Base-by-base conservation (phyloP, 306 rosid species). In the Malus sieversii region DNA sequence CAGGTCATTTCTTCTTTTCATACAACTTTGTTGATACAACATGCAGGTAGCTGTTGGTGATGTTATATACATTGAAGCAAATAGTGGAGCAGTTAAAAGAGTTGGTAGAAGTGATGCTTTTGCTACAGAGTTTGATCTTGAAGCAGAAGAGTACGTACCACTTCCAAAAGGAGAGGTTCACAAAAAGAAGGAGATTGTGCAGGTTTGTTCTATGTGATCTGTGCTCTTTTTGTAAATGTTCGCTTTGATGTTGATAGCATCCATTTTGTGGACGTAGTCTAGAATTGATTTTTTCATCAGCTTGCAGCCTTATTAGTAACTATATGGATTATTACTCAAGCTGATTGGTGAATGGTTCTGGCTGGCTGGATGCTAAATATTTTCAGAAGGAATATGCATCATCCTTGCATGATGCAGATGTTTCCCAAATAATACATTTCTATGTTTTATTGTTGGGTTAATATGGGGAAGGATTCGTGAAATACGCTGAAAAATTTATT, bases 131-230 rank as follows among this genome's bases (percentile, higher is more conserved):
- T 95, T 92, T 78, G 98, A 95, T 86, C 97, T 95, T 72, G 98
- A 95, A 79, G 98, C 98, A 45, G 98, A 95, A 76, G 98, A 95
- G 80, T 95, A 95, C 78, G 97, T 95, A 73, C 97, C 98, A 61
- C 97, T 95, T 84, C 97, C 98, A 42, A 95, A 95, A 88, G 98
- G 98, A 66, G 98, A 95, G 87, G 98, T 95, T 84, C 98, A 95
- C 84, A 95, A 95, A 67, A 92, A 89, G 85, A 95, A 95, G 80
- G 98, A 95, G 83, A 92, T 95, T 79, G 97, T 95, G 74, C 96
- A 95, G 98, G 97, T 95, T 71, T 76, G 84, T 87, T 85, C 60
- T 12, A 61, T 66, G 78, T 70, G 73, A 75, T 55, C 27, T 72
- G 77, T 71, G 73, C 45, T 69, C 27, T 45, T 58, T 69, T 73